Percentiles rank a stretch among this genome's conserved stretches.
phyloP scores from a whole-genome alignment of 495 filamentous ascomycete species.

The Staphylotrichum longicolle region DNA sequence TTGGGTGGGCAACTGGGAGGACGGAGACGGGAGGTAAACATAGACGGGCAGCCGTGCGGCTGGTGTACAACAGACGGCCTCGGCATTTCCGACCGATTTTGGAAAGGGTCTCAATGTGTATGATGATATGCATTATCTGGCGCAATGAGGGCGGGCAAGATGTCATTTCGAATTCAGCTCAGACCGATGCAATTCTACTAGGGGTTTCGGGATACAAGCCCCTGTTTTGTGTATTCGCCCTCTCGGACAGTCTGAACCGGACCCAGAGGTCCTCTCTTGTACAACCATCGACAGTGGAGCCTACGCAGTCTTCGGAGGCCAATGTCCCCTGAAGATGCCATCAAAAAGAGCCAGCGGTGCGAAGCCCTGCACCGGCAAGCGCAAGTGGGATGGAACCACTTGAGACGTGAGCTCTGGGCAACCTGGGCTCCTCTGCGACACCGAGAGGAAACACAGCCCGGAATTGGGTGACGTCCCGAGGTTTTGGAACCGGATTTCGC shows the following conservation, averaged over 20 bases:
- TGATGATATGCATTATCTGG: conserved; percentile 18
- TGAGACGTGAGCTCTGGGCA: too few relatives aligned
- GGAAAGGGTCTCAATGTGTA: conserved; percentile 16
- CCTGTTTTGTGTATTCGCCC: too few relatives aligned
- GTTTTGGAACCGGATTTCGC: conserved; percentile 7
- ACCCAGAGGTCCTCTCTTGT: too few relatives aligned
- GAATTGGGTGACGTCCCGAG: conserved; percentile 10
- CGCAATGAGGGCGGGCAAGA: conserved; percentile 7
- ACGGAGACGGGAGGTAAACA: neutral
- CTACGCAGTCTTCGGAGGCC: too few relatives aligned
- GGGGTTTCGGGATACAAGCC: neutral
- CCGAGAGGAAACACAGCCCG: neutral
- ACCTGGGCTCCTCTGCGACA: too few relatives aligned
- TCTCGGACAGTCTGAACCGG: too few relatives aligned
- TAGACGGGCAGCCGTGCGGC: conserved; percentile 11
- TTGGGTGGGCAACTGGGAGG: too few relatives aligned
- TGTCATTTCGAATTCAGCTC: conserved; percentile 16
- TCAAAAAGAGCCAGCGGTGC: too few relatives aligned
- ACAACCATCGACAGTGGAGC: too few relatives aligned
- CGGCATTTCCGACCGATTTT: conserved; percentile 1
- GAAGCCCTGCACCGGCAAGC: too few relatives aligned
- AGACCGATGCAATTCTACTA: conserved; percentile 2
- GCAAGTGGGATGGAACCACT: too few relatives aligned
- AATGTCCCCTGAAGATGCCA: too few relatives aligned
- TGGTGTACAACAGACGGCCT: conserved; percentile 7